Conservation (phyloP, 208 protist genomes). For the Naegleria gruberi region DNA sequence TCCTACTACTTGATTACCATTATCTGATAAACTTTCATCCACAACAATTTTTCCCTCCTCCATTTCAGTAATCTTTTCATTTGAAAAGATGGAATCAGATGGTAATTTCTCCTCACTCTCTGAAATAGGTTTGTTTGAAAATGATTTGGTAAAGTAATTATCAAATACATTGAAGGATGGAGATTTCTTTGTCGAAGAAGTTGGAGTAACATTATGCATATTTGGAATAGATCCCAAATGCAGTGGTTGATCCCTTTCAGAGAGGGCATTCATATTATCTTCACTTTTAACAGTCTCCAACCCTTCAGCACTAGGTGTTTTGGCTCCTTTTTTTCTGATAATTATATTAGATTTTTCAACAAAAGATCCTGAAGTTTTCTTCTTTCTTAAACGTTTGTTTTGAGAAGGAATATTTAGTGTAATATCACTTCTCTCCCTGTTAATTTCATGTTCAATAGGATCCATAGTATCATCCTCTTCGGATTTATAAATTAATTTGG, state of each 20-base stretch:
- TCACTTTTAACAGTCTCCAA: too few relatives aligned
- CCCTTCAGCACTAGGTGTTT: too few relatives aligned
- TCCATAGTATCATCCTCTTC: background rate
- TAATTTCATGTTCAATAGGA: too few relatives aligned
- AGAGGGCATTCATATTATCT: background rate
- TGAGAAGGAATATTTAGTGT: background rate
- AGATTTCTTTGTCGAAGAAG: background rate
- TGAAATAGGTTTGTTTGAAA: background rate
- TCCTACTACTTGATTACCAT: background rate
- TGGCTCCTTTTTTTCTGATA: background rate
- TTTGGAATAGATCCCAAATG: background rate
- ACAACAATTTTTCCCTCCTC: background rate
- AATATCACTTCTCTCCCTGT: background rate
- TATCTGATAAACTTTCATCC: background rate
- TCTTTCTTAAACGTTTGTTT: background rate
- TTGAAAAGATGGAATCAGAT: background rate
- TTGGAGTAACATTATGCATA: background rate
- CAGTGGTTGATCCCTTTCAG: background rate
- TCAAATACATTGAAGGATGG: background rate
- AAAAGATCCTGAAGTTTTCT: background rate
- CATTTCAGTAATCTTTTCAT: background rate
- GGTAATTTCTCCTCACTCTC: background rate
- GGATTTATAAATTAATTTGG: background rate
- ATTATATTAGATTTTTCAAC: background rate
- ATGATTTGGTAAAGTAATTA: background rate